A percentile compares a stretch with the other conserved stretches of the same genome.
These are phyloP conservation scores for Pichia manshurica DNA, from an alignment of 805 yeast species.

Conservation along the genomic window DNA sequence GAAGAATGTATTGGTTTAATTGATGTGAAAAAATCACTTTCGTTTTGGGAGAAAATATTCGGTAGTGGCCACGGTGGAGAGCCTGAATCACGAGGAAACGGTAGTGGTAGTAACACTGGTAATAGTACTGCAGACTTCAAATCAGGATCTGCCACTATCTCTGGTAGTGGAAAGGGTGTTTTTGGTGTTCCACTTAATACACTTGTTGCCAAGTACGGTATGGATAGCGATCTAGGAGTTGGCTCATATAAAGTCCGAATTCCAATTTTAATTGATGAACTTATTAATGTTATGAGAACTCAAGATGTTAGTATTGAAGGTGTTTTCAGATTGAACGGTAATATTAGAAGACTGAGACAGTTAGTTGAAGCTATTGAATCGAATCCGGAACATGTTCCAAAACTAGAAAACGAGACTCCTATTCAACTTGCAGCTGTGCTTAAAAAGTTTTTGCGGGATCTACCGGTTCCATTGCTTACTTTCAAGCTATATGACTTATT, in stretches of 20 bases:
- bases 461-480: constrained; percentile 88
- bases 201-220: constrained; percentile 64
- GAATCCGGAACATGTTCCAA: constrained; percentile 59
- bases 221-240: constrained; percentile 76
- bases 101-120: not conserved
- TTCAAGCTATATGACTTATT: constrained; percentile 70
- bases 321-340: constrained; percentile 92
- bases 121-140: constrained; percentile 13
- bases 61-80: constrained; percentile 15
- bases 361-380: constrained; percentile 68
- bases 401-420: constrained; percentile 63
- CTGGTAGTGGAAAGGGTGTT: constrained; percentile 38
- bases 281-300: constrained; percentile 73
- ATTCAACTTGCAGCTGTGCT: constrained; percentile 90
- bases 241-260: constrained; percentile 76
- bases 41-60: constrained; percentile 50
- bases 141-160: constrained; percentile 17
- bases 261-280: constrained; percentile 83
- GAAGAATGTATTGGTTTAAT: constrained; percentile 39
- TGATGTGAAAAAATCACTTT: constrained; percentile 37
- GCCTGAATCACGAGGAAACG: not conserved
- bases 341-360: constrained; percentile 73
- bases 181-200: constrained; percentile 75
- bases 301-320: constrained; percentile 97
- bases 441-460: constrained; percentile 84